Conservation (phyloP, 306 rosid genomes). For the Prosopis cineraria region DNA sequence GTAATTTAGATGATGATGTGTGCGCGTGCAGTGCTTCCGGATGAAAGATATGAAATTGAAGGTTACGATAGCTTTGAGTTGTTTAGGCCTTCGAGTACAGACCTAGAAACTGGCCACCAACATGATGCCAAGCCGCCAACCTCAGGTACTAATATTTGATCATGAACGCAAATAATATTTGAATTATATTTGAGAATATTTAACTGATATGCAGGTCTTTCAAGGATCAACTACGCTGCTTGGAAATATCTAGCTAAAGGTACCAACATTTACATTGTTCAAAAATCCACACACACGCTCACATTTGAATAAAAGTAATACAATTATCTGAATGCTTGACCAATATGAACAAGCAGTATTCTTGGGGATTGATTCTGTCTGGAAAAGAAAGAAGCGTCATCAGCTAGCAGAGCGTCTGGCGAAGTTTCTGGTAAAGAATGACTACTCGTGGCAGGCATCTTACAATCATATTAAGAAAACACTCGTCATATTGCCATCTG, state of each 20-base stretch:
- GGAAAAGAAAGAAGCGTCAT: neutral
- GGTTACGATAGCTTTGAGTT: neutral
- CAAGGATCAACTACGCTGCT: slow-evolving; percentile 27
- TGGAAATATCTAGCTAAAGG: slow-evolving; percentile 34
- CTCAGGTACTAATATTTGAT: neutral
- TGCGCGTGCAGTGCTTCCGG: neutral
- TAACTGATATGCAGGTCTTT: slow-evolving; percentile 24
- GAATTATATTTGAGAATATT: neutral
- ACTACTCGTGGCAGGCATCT: neutral
- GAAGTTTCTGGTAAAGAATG: slow-evolving; percentile 6
- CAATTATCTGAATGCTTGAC: neutral
- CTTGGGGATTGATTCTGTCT: neutral
- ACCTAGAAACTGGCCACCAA: slow-evolving; percentile 22
- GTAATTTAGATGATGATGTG: neutral
- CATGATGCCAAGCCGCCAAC: neutral
- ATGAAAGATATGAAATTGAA: neutral
- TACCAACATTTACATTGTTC: neutral
- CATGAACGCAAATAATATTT: no score
- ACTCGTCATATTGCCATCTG: neutral
- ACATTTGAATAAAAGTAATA: no score
- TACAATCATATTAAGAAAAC: neutral
- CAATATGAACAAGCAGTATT: neutral
- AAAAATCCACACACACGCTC: no score
- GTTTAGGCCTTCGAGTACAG: neutral
- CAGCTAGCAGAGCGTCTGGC: neutral